Evolutionary conservation across 768 basidiomycete genomes (phyloP), one percentile per base, ranked within the genome.

Genomic region (Pleurotus giganteus): DNA sequence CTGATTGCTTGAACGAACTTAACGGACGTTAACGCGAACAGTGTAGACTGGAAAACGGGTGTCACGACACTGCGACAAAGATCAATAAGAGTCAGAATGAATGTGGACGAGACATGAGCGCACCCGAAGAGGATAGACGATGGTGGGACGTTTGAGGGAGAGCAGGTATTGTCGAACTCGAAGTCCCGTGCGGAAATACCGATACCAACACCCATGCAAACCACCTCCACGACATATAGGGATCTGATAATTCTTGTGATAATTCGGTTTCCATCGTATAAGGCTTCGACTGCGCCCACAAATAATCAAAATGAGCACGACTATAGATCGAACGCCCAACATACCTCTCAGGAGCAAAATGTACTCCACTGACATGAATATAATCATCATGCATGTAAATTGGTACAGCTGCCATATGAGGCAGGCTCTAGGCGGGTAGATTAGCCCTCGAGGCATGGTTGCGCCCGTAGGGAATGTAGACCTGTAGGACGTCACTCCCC

Each of bases 401-500:
- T 53, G 39, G 19, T 53, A 53, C 9, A 42, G 21, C 39, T 53
- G 52, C 52, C 52, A 53, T 4, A 43, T 43, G 23, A 27, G 26
- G 29, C 52, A 53, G 12, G 21, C 37, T 13, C 23, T 6, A 12
- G 17, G 29, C 17, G 50, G 17, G 58, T 75, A 76, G 32, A 67
- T 63, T 29, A 75, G 68, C 2, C 54, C 59, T 2, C 72, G 67
- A 13, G 71, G 68, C 23, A 72, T 52, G 43, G 71, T 68, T 19
- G 72, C 65, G 17, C 70, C 72, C 39, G 73, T 66, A 45, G 70
- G 57, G n/a, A 72, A 59, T 37, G 69, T 67, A 4, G 71, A 71
- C 43, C 72, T 71, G 13, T 13, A 46, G 29, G 23, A 17, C 17
- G 11, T 21, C 13, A 15, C 28, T 21, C 37, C 13, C 32, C 21